phyloP scores from a whole-genome alignment of 495 filamentous ascomycete species.

The Podospora sp. region DNA sequence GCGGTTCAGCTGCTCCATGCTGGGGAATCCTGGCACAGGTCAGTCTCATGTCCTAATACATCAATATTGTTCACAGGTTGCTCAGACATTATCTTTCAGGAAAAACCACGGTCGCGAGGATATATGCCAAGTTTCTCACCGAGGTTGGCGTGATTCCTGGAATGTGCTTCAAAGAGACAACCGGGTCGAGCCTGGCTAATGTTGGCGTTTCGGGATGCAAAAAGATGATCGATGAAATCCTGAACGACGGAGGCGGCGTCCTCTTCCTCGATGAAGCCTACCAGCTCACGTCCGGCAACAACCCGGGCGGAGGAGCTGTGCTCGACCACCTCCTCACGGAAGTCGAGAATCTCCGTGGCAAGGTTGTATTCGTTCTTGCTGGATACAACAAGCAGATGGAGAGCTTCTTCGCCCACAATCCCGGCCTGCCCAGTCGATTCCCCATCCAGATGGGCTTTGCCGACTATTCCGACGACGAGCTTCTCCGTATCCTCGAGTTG shows the following conservation, averaged over 20 bases:
- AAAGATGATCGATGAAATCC: conserved; percentile 59
- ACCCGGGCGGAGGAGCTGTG: conserved; percentile 58
- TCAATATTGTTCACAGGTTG: not conserved
- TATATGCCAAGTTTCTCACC: conserved; percentile 71
- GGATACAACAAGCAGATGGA: conserved; percentile 83
- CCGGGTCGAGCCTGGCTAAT: conserved; percentile 68
- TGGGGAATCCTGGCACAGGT: conserved; percentile 85
- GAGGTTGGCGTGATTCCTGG: conserved; percentile 61
- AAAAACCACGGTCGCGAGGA: conserved; percentile 80
- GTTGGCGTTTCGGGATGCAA: conserved; percentile 60
- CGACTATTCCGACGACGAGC: conserved; percentile 70
- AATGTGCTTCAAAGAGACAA: conserved; percentile 63
- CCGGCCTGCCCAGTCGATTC: conserved; percentile 71
- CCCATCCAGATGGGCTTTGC: conserved; percentile 66
- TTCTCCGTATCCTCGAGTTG: conserved; percentile 61
- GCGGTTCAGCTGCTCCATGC: conserved; percentile 63
- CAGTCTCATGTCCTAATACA: conserved; percentile 17
- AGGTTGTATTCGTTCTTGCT: conserved; percentile 75
- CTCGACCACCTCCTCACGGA: conserved; percentile 76
- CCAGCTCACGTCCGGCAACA: conserved; percentile 63
- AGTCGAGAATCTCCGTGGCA: conserved; percentile 73
- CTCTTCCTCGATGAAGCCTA: conserved; percentile 82
- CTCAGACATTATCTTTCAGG: conserved; percentile 43
- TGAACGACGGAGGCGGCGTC: conserved; percentile 64
- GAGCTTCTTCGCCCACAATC: conserved; percentile 76